These are phyloP conservation scores for Emmonsiellopsis sp. DNA, from an alignment of 2,329 filamentous ascomycete genomes.

Conservation along the genomic window DNA sequence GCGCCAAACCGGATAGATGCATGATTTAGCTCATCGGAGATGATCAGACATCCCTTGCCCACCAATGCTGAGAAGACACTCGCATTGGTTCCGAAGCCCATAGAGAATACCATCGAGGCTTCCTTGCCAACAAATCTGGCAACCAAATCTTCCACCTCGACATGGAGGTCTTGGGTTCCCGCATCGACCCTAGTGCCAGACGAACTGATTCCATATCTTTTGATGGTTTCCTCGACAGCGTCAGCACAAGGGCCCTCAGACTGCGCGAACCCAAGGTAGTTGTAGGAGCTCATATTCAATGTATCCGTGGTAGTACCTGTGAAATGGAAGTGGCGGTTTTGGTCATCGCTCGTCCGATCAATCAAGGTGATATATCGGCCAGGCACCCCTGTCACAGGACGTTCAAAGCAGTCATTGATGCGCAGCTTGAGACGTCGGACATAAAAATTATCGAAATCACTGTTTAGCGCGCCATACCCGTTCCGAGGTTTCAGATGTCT, in stretches of 20 bases:
- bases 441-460: conserved; percentile 99
- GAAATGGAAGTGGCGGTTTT: conserved; percentile 81
- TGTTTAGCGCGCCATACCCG: conserved; percentile 91
- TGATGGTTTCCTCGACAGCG: conserved; percentile 74
- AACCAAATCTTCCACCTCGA: conserved; percentile 83
- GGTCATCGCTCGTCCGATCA: conserved; percentile 82
- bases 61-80: conserved; percentile 86
- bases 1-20: conserved; percentile 94
- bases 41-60: conserved; percentile 83
- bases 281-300: conserved; percentile 98
- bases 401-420: conserved; percentile 93
- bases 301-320: conserved; percentile 89
- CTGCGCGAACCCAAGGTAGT: conserved; percentile 96
- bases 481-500: conserved; percentile 71
- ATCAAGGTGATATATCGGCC: conserved; percentile 88
- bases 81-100: conserved; percentile 96
- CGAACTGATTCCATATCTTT: conserved; percentile 74
- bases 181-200: conserved; percentile 74
- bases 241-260: conserved; percentile 95
- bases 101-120: conserved; percentile 92
- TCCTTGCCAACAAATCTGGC: conserved; percentile 91
- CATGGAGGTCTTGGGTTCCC: conserved; percentile 76
- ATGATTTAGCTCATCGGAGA: conserved; percentile 96
- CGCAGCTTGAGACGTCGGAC: conserved; percentile 83
- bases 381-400: conserved; percentile 85